A percentile compares a stretch with the other conserved stretches of the same genome.
These are phyloP conservation scores for Isochrysis galbana DNA, from an alignment of 78 protist species.

Conservation along the genomic window DNA sequence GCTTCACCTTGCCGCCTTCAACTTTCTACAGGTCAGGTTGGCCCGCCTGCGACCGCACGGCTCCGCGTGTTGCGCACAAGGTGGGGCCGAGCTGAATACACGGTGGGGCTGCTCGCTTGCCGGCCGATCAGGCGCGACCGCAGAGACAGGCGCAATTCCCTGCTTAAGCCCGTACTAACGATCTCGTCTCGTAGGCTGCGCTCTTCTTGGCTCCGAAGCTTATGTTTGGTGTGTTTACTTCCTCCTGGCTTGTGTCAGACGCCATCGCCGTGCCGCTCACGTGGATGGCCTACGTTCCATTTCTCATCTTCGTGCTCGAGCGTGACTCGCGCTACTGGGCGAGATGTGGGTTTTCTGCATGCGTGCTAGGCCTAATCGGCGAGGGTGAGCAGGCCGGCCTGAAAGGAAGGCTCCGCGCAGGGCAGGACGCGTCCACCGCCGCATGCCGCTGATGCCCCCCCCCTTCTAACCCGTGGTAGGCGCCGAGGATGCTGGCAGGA, in stretches of 20 bases:
- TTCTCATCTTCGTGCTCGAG: not conserved
- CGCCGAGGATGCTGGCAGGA: too few species aligned
- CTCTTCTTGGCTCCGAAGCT: not conserved
- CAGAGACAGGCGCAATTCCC: too few species aligned
- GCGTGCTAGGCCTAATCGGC: not conserved
- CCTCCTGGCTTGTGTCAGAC: not conserved
- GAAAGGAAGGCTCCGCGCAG: not conserved
- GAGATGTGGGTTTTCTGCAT: not conserved
- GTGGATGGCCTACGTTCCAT: not conserved
- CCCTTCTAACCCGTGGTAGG: too few species aligned
- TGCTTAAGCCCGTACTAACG: too few species aligned
- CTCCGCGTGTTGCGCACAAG: not conserved
- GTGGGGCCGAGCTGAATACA: not conserved
- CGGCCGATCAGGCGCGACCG: too few species aligned
- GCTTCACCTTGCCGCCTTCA: not conserved
- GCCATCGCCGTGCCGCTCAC: not conserved
- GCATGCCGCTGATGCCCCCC: too few species aligned
- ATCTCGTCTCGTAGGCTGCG: not conserved
- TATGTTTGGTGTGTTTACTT: not conserved
- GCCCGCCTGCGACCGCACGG: not conserved
- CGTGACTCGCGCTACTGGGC: conserved; percentile 1
- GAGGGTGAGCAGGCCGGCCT: not conserved
- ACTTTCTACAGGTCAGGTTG: not conserved
- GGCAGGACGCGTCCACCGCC: too few species aligned
- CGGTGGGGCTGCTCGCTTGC: not conserved